Evolutionary conservation across 2,329 filamentous ascomycete genomes (phyloP).

Genomic region (Arthrobotrys sphaeroides): DNA sequence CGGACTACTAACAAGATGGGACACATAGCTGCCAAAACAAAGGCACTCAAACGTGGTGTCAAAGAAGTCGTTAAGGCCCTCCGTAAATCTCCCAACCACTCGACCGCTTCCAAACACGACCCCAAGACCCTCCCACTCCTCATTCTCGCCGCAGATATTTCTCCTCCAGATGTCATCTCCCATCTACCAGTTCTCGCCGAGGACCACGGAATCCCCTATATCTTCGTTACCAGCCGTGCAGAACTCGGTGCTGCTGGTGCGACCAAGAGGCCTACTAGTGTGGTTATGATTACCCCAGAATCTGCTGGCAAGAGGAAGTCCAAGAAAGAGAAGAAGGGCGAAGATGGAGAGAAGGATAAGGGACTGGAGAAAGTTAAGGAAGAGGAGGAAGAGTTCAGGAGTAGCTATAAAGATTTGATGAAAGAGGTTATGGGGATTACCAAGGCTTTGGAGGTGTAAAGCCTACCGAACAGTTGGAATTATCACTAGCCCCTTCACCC

Average conservation of each 20-base stretch:
- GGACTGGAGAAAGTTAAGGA: slow-evolving; percentile 61
- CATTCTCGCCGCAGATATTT: slow-evolving; percentile 95
- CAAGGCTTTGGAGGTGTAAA: slow-evolving; percentile 36
- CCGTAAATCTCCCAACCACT: slow-evolving; percentile 82
- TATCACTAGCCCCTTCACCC: no score
- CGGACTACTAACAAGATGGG: slow-evolving; percentile 12
- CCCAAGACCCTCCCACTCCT: slow-evolving; percentile 69
- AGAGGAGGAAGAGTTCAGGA: slow-evolving; percentile 66
- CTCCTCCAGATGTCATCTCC: slow-evolving; percentile 97
- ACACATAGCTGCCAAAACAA: slow-evolving; percentile 83
- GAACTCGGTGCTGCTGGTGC: slow-evolving; percentile 92
- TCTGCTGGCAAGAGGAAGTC: slow-evolving; percentile 60
- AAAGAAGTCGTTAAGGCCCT: slow-evolving; percentile 99
- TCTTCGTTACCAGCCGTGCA: slow-evolving; percentile 90
- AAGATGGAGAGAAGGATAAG: slow-evolving; percentile 62
- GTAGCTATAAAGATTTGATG: slow-evolving; percentile 72
- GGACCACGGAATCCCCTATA: slow-evolving; percentile 95
- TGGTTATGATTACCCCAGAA: slow-evolving; percentile 84
- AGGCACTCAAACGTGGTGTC: slow-evolving; percentile 94
- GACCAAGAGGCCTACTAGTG: slow-evolving; percentile 95
- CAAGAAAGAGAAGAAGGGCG: slow-evolving; percentile 63
- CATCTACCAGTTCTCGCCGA: slow-evolving; percentile 98
- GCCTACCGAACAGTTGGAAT: no score
- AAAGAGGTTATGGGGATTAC: slow-evolving; percentile 65
- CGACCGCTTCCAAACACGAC: slow-evolving; percentile 73